Conservation (phyloP, 805 yeast genomes). For the Hanseniaspora opuntiae region DNA sequence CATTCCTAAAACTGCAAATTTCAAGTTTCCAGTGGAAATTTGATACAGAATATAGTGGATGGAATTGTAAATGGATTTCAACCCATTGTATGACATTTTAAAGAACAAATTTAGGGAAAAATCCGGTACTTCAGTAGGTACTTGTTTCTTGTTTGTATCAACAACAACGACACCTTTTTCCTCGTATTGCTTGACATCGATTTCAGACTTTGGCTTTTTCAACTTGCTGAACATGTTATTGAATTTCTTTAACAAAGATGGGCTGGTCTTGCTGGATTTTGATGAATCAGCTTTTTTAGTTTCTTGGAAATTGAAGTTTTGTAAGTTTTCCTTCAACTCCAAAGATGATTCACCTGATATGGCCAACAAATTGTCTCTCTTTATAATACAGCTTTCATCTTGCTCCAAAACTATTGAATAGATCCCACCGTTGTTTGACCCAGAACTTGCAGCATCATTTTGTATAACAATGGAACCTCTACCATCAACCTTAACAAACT, state of each 20-base stretch:
- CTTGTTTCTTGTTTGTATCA: neutral
- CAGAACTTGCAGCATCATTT: constrained; percentile 21
- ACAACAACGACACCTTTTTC: neutral
- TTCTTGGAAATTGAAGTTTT: constrained; percentile 5
- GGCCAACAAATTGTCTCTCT: constrained; percentile 23
- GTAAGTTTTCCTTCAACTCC: constrained; percentile 19
- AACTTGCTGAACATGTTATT: neutral
- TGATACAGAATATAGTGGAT: constrained; percentile 12
- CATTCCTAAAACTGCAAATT: neutral
- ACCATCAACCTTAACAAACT: constrained; percentile 21
- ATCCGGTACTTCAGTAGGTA: constrained; percentile 13
- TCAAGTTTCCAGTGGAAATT: constrained; percentile 7
- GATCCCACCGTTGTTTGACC: constrained; percentile 12
- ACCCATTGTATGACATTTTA: constrained; percentile 12
- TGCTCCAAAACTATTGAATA: constrained; percentile 21
- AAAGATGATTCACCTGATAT: constrained; percentile 22
- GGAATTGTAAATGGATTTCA: neutral
- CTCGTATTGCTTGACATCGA: neutral
- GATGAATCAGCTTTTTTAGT: neutral
- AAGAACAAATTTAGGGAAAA: constrained; percentile 15
- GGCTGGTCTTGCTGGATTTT: neutral
- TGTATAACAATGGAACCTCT: constrained; percentile 22
- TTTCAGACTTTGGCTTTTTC: neutral
- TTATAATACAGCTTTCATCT: constrained; percentile 21
- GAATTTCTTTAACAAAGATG: neutral